These are phyloP conservation scores for Cucurbitaria berberidis DNA, from an alignment of 2,329 filamentous ascomycete genomes.

Conservation along the genomic window DNA sequence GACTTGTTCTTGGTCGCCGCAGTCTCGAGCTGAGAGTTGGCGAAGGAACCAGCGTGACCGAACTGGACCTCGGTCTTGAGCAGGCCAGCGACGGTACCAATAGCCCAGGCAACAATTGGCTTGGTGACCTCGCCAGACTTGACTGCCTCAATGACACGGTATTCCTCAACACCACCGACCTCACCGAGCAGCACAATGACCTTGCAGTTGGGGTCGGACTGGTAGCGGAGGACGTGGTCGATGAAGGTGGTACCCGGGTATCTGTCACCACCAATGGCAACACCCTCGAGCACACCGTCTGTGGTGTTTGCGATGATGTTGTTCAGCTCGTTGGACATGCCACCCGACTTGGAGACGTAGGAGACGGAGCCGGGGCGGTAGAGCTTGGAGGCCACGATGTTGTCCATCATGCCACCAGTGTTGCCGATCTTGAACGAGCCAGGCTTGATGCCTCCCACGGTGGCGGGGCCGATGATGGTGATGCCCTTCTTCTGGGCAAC, in stretches of 20 bases:
- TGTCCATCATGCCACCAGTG: slow-evolving; percentile 99
- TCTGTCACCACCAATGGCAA: slow-evolving; percentile 98
- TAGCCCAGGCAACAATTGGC: slow-evolving; percentile 98
- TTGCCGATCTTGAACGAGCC: slow-evolving; percentile 99
- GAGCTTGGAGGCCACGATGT: slow-evolving; percentile 99
- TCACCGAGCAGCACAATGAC: slow-evolving; percentile 95
- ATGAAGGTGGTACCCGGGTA: slow-evolving; percentile 99
- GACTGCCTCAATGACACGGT: slow-evolving; percentile 98
- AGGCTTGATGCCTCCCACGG: slow-evolving; percentile 98
- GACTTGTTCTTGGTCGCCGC: slow-evolving; percentile 95
- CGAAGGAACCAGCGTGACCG: slow-evolving; percentile 96
- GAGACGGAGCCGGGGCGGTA: slow-evolving; percentile 99
- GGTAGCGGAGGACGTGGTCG: slow-evolving; percentile 95
- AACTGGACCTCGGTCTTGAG: slow-evolving; percentile 99
- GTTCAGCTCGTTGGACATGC: slow-evolving; percentile 99
- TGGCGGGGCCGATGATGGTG: slow-evolving; percentile 98
- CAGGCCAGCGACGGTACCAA: slow-evolving; percentile 98
- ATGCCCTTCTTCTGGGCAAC: slow-evolving; percentile 98
- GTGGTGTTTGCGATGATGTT: slow-evolving; percentile 98
- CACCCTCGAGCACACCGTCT: slow-evolving; percentile 98
- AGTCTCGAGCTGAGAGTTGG: slow-evolving; percentile 99
- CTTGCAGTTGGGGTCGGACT: slow-evolving; percentile 97
- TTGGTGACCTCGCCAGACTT: slow-evolving; percentile 95
- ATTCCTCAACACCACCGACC: slow-evolving; percentile 99
- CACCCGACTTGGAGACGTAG: slow-evolving; percentile 99